Percentiles rank a stretch among this genome's conserved stretches.
These are phyloP conservation scores for Amborella trichopoda DNA, from an alignment of 164 flowering plant genomes.

Conservation along the genomic window DNA sequence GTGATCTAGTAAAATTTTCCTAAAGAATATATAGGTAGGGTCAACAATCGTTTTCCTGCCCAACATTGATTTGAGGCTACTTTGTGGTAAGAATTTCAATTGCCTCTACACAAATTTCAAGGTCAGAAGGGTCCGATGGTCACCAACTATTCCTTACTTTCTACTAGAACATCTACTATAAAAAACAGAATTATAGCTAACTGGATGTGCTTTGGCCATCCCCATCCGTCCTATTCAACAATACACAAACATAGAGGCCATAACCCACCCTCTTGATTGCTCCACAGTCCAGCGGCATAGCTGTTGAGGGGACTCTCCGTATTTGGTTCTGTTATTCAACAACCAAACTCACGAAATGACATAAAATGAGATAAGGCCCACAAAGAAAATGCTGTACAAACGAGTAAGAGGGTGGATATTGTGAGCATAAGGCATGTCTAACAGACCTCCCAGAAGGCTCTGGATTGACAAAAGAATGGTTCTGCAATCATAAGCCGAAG, in stretches of 20 bases:
- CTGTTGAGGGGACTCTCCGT: conserved; percentile 75
- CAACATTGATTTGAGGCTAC: not conserved
- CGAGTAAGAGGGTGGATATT: not conserved
- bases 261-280: conserved; percentile 74
- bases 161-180: not conserved
- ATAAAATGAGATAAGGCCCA: not conserved
- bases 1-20: no score
- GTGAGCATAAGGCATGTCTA: not conserved
- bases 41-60: not conserved
- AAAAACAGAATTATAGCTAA: not conserved
- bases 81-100: not conserved
- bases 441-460: conserved; percentile 65
- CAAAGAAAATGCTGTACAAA: not conserved
- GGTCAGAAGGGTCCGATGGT: not conserved
- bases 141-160: not conserved
- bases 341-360: not conserved
- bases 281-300: conserved; percentile 85
- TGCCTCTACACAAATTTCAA: not conserved
- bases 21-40: not conserved
- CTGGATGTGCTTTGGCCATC: not conserved
- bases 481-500: conserved; percentile 94
- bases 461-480: conserved; percentile 78
- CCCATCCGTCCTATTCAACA: not conserved
- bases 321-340: conserved; percentile 56
- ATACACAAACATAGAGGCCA: not conserved